phyloP scores from a whole-genome alignment of 2,329 filamentous ascomycete genomes.

The Colletotrichum cuscutae region DNA sequence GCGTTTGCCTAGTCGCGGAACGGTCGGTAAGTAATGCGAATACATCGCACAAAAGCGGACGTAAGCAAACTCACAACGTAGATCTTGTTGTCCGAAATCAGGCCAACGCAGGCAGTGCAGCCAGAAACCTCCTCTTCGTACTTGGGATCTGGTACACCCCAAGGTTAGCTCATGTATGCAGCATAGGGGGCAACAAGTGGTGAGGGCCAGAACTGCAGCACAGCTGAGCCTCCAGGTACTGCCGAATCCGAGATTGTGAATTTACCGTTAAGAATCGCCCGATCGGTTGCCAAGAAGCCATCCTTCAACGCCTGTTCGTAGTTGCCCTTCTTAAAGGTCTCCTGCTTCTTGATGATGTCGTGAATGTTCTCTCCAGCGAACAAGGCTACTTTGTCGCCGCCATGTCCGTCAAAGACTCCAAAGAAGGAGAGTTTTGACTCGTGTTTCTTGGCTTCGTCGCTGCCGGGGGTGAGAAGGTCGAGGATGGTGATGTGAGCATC shows the following conservation, averaged over 20 bases:
- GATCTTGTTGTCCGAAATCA: constrained; percentile 92
- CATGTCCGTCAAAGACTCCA: constrained; percentile 97
- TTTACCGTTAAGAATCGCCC: constrained; percentile 93
- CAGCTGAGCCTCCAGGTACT: not conserved
- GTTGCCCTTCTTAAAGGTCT: constrained; percentile 89
- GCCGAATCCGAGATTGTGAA: constrained; percentile 35
- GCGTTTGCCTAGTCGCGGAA: constrained; percentile 81
- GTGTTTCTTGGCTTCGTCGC: constrained; percentile 70
- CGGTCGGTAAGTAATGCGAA: constrained; percentile 38
- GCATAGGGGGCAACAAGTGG: not conserved
- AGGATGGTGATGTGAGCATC: constrained; percentile 92
- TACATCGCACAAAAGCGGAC: constrained; percentile 35
- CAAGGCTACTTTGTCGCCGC: constrained; percentile 93
- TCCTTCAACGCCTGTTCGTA: constrained; percentile 97
- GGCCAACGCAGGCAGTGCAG: constrained; percentile 91
- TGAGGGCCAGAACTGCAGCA: not conserved
- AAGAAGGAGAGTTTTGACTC: constrained; percentile 90
- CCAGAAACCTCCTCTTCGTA: constrained; percentile 99
- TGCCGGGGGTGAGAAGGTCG: constrained; percentile 75
- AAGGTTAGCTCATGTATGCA: constrained; percentile 21
- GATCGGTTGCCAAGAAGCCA: constrained; percentile 94
- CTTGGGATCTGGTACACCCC: constrained; percentile 76
- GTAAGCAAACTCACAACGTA: constrained; percentile 79
- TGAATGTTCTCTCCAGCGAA: constrained; percentile 94
- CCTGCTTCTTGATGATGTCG: constrained; percentile 94